Evolutionary conservation across 768 basidiomycete species (phyloP).

Genomic region (Tylopilus sp.): DNA sequence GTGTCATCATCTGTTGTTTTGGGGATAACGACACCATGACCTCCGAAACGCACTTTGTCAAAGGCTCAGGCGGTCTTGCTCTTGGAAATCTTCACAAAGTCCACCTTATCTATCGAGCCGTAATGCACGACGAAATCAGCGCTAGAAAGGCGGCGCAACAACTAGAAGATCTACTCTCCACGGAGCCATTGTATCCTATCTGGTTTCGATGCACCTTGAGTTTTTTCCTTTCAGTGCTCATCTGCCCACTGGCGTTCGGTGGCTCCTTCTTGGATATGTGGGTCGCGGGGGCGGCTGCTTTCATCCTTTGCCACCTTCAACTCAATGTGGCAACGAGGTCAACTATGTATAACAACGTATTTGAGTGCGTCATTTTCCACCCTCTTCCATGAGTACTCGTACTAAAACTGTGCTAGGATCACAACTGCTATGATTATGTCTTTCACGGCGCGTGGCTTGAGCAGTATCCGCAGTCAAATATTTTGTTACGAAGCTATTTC

Average conservation of each 20-base stretch:
- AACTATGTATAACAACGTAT: constrained; percentile 83
- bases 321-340: constrained; percentile 72
- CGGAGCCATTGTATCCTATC: constrained; percentile 61
- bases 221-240: constrained; percentile 68
- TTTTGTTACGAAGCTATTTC: constrained; percentile 95
- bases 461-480: constrained; percentile 68
- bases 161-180: constrained; percentile 59
- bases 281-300: constrained; percentile 69
- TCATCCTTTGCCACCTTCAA: constrained; percentile 66
- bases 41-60: constrained; percentile 87
- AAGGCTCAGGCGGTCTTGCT: constrained; percentile 70
- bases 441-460: constrained; percentile 76
- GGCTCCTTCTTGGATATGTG: constrained; percentile 84
- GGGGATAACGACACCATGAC: constrained; percentile 87
- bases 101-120: constrained; percentile 79
- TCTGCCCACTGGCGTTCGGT: constrained; percentile 83
- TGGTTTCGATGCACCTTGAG: constrained; percentile 64
- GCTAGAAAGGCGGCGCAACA: constrained; percentile 69
- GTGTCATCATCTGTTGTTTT: constrained; percentile 82
- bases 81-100: constrained; percentile 84
- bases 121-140: constrained; percentile 90
- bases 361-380: constrained; percentile 55
- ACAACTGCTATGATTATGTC: constrained; percentile 80
- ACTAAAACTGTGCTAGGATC: constrained; percentile 49
- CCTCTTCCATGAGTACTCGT: neutral